Conservation (phyloP, 2,329 filamentous ascomycete species). For the Elsinoe ampelina region DNA sequence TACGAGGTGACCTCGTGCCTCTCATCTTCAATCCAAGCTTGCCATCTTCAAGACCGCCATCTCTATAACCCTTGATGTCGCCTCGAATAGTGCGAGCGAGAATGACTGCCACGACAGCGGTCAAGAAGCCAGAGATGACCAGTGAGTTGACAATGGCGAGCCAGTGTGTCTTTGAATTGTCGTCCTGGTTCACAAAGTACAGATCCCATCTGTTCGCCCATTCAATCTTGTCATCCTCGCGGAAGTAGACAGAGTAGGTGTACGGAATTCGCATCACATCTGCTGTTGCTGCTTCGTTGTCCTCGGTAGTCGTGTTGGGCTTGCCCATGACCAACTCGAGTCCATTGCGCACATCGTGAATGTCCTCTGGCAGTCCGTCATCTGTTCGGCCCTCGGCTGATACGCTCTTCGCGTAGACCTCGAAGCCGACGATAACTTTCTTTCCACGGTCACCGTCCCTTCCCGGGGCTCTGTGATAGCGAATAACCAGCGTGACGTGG, state of each 20-base stretch:
- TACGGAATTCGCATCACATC: conserved; percentile 63
- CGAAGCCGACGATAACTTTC: conserved; percentile 78
- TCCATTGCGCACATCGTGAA: conserved; percentile 53
- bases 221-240: conserved; percentile 68
- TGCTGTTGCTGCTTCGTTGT: conserved; percentile 29
- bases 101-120: conserved; percentile 71
- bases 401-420: conserved; percentile 82
- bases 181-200: conserved; percentile 81
- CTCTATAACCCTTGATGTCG: conserved; percentile 67
- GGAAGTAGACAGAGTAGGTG: conserved; percentile 84
- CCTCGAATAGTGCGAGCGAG: conserved; percentile 66
- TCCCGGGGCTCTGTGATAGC: conserved; percentile 63
- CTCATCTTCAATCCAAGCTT: conserved; percentile 49
- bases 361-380: conserved; percentile 57
- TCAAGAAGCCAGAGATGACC: conserved; percentile 70
- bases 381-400: conserved; percentile 51
- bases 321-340: conserved; percentile 61
- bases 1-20: conserved; percentile 34
- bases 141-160: conserved; percentile 80
- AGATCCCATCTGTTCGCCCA: conserved; percentile 82
- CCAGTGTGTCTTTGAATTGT: conserved; percentile 76
- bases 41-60: conserved; percentile 56
- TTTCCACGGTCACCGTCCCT: conserved; percentile 59
- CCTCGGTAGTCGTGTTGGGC: conserved; percentile 49
- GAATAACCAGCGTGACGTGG: conserved; percentile 75